These are phyloP conservation scores for Claviceps capensis DNA, from an alignment of 2,329 filamentous ascomycete genomes.

Conservation along the genomic window DNA sequence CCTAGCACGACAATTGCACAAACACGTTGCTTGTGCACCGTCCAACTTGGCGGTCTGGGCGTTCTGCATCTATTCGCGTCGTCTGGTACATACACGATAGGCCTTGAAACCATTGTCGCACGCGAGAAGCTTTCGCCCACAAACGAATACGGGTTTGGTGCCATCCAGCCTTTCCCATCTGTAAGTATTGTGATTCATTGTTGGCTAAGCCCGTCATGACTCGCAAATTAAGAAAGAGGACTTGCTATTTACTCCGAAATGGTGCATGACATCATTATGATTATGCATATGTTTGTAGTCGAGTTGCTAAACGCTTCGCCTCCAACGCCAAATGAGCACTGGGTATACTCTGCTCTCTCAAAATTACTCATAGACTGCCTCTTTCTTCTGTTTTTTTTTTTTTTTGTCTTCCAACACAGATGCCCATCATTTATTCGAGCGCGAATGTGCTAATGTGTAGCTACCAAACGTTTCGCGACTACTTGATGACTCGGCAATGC, in stretches of 20 bases:
- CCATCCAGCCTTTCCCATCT: background rate
- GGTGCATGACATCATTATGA: background rate
- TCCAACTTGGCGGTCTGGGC: background rate
- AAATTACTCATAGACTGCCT: background rate
- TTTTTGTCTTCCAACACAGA: background rate
- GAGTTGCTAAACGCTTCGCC: too few species aligned
- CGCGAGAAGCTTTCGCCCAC: background rate
- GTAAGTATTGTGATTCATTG: background rate
- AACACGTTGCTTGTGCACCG: background rate
- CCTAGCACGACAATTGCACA: background rate
- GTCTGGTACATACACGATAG: background rate
- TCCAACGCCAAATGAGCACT: too few species aligned
- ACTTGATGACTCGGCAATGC: conserved; percentile 19
- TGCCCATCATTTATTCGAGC: background rate
- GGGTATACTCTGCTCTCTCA: too few species aligned
- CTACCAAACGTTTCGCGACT: conserved; percentile 15
- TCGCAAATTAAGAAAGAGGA: too few species aligned
- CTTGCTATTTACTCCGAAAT: too few species aligned
- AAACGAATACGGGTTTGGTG: background rate
- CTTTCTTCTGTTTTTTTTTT: background rate
- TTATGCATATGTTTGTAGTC: too few species aligned
- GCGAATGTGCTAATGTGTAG: background rate
- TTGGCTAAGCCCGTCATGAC: too few species aligned
- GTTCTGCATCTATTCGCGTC: background rate
- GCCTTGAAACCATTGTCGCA: background rate